Base-by-base conservation (phyloP, 2,329 filamentous ascomycete genomes). In the Anisogramma anomala region DNA sequence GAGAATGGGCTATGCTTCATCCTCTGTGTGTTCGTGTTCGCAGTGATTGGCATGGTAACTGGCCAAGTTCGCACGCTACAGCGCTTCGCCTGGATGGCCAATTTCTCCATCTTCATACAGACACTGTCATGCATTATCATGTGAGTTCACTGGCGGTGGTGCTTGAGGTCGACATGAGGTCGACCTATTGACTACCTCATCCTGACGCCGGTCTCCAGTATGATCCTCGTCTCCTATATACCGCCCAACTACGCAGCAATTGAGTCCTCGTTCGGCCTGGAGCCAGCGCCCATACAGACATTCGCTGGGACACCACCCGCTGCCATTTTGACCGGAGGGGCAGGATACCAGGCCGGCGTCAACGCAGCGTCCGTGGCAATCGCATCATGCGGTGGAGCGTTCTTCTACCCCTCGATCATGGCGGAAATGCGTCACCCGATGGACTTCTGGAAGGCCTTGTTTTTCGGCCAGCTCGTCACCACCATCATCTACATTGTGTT, bases 321-420 rank as follows among this genome's bases (percentile, higher is more conserved):
- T 10, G 35, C 25, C 25, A 15, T 64, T 19, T 54, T 55, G 4
- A 59, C 64, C 2, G 60, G 65, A 3, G 57, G 62, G 3, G 58
- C 58, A 0, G 59, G 61, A 9, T 62, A 71, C 33, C 51, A 55
- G 8, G 64, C 58, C 18, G 60, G 62, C 5, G 53, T 71, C 37
- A 67, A 66, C 33, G 68, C 67, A 15, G 53, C 69, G 18, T 66
- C 68, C 52, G 65, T 69, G 23, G 66, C 63, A 3, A 70, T 75
- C 3, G 71, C 68, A 37, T 65, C 69, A 0, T 77, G 74, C 47
- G 69, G 69, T 10, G 72, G 72, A 3, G 68, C 69, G 1, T 66
- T 69, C 49, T 56, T 76, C 8, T 76, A 74, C 52, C 62, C 65
- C 22, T 69, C 72, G 38, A 67, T 77, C 46, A 62, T 77, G 56